Evolutionary conservation across 441 rosid species (phyloP), one percentile per base, ranked within the genome.

Genomic region (Lepidium campestre): DNA sequence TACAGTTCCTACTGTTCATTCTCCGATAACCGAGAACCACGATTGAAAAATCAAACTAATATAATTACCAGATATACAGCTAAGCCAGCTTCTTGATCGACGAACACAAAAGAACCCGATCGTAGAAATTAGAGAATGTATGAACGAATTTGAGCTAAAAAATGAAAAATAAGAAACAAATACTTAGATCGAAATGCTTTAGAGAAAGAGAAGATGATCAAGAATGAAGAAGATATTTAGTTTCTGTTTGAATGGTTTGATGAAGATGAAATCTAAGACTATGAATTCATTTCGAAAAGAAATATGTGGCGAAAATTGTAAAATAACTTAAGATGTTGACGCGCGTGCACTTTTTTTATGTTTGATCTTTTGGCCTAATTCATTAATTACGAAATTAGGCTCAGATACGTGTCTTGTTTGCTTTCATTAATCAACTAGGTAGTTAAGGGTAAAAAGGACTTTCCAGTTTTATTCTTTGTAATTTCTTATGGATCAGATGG

Each of bases 1-100:
- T 75, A 76, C 85, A 86, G 48, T 82, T 76, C 29, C 75, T 47
- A 60, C 78, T 73, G 57, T 67, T 93, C 96, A 52, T 78, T 56
- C 56, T 55, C 49, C 1, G 17, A 40, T 1, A 29, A 37, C 40
- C 27, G 7, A 47, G 4, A 45, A 58, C 4, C 15, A 57, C 14
- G 15, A 45, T 18, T 22, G 45, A 10, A 47, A 20, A 63, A 48
- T 31, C 31, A 64, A 58, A 50, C 56, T 50, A 58, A 29, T 57
- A 57, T 32, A 19, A 25, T 13, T 23, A 63, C 23, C 8, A 46
- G 10, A 29, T 15, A 27, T 27, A 64, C 10, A 48, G 11, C 22
- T 57, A 36, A 27, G 17, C 52, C 6, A 48, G 29, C 40, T 57
- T 46, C 47, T 27, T 68, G 67, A 49, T 68, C 65, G 75, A 59